Conservation (phyloP, 306 rosid genomes). For the Casuarina equisetifolia region DNA sequence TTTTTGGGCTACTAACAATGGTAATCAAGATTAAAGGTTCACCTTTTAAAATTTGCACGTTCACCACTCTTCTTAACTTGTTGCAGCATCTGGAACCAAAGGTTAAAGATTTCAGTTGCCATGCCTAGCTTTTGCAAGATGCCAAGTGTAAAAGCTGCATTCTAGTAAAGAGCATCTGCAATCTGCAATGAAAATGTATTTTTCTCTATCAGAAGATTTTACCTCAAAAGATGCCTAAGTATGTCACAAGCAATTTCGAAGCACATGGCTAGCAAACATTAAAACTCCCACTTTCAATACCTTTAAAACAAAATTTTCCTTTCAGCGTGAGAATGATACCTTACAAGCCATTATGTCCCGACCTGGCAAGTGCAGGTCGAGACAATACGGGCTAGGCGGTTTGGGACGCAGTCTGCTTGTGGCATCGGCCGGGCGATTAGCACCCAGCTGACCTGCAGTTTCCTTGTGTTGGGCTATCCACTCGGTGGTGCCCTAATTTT, state of each 20-base stretch:
- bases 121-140: constrained; percentile 77
- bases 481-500: too few relatives aligned
- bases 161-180: constrained; percentile 92
- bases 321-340: background rate
- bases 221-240: constrained; percentile 2
- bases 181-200: constrained; percentile 45
- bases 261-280: constrained; percentile 17
- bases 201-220: constrained; percentile 16
- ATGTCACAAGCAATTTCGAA: constrained; percentile 9
- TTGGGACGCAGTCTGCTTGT: too few relatives aligned
- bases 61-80: constrained; percentile 80
- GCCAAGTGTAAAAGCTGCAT: constrained; percentile 68
- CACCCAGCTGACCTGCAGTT: too few relatives aligned
- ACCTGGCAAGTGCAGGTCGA: too few relatives aligned
- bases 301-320: background rate
- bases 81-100: constrained; percentile 89
- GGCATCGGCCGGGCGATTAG: too few relatives aligned
- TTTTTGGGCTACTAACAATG: background rate
- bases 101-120: constrained; percentile 78
- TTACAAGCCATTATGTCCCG: background rate
- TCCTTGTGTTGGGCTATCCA: too few relatives aligned
- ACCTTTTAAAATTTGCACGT: constrained; percentile 80
- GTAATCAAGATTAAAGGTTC: background rate
- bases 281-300: background rate
- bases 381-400: too few relatives aligned